Conservation (phyloP, 768 basidiomycete species). For the Gyrodon lividus region DNA sequence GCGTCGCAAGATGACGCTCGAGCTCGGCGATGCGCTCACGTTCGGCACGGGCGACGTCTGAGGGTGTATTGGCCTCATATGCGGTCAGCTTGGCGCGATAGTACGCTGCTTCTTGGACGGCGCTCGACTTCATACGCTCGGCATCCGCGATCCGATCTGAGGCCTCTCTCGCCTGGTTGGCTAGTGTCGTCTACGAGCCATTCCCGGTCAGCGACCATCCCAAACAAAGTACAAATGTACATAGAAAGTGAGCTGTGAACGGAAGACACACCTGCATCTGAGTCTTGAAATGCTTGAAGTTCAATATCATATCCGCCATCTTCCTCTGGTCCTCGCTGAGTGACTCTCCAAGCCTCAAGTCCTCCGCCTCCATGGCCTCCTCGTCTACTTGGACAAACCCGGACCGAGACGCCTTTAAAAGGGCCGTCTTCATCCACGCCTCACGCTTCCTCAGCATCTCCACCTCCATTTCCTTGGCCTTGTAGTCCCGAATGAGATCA, state of each 20-base stretch:
- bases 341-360: constrained; percentile 34
- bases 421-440: constrained; percentile 81
- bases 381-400: constrained; percentile 74
- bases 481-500: constrained; percentile 77
- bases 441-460: constrained; percentile 75
- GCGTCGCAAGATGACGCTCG: constrained; percentile 63
- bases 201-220: constrained; percentile 9
- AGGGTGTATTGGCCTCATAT: constrained; percentile 65
- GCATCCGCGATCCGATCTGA: constrained; percentile 80
- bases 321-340: constrained; percentile 44
- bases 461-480: constrained; percentile 78
- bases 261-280: constrained; percentile 71
- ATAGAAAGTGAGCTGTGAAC: background rate
- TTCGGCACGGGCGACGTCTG: constrained; percentile 70
- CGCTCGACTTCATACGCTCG: constrained; percentile 71
- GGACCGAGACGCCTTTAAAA: constrained; percentile 69
- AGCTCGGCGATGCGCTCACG: constrained; percentile 74
- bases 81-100: constrained; percentile 94
- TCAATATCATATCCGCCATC: constrained; percentile 69
- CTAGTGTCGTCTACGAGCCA: constrained; percentile 57
- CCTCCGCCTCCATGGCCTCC: constrained; percentile 40
- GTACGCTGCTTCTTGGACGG: constrained; percentile 92
- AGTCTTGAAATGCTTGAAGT: constrained; percentile 86
- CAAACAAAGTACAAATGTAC: background rate
- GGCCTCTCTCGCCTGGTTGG: constrained; percentile 71